Evolutionary conservation across 2,329 filamentous ascomycete species (phyloP).

Genomic region (Exophiala sp.): DNA sequence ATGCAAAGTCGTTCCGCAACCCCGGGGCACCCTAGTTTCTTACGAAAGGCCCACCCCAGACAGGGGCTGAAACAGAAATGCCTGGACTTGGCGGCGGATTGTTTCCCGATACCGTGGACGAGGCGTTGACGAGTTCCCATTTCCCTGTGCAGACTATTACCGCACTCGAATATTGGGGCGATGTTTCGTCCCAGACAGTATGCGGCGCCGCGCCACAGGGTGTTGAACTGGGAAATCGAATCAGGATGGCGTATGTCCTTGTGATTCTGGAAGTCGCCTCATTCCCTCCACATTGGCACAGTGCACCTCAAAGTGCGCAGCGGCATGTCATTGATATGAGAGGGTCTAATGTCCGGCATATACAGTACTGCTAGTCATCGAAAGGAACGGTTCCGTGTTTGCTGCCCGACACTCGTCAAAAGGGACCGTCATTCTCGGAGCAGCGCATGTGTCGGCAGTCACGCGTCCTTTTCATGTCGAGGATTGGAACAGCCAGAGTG

Average conservation of each 20-base stretch:
- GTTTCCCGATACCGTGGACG: slow-evolving; percentile 19
- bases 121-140: slow-evolving; percentile 13
- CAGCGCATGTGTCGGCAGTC: slow-evolving; percentile 12
- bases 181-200: slow-evolving; percentile 4
- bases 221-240: slow-evolving; percentile 8
- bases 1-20: slow-evolving; percentile 18
- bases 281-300: slow-evolving; percentile 9
- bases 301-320: background rate
- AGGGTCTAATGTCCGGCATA: background rate
- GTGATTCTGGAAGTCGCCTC: slow-evolving; percentile 21
- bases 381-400: background rate
- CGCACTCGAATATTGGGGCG: slow-evolving; percentile 2
- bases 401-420: slow-evolving; percentile 16
- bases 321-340: slow-evolving; percentile 5
- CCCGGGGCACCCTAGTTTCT: slow-evolving; percentile 21
- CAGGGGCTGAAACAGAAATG: slow-evolving; percentile 25
- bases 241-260: slow-evolving; percentile 5
- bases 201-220: slow-evolving; percentile 10
- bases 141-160: slow-evolving; percentile 11
- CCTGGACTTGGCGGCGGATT: slow-evolving; percentile 15
- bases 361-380: background rate
- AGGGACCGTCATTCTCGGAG: slow-evolving; percentile 1
- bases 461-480: slow-evolving; percentile 2
- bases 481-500: background rate
- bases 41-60: slow-evolving; percentile 16